These are phyloP conservation scores for Kwoniella dendrophila DNA, from an alignment of 768 basidiomycete genomes.

Conservation along the genomic window DNA sequence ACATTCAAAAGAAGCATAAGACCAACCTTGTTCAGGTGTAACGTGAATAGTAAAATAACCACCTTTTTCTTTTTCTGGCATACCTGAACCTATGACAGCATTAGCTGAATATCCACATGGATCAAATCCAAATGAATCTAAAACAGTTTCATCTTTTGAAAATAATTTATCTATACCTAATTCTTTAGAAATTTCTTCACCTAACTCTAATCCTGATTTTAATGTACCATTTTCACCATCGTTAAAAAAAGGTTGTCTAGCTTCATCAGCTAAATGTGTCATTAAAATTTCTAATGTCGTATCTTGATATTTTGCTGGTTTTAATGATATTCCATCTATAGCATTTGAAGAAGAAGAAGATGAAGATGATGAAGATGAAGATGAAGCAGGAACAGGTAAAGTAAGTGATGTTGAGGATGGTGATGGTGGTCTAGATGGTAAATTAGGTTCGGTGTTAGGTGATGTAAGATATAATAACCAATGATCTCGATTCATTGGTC, in stretches of 20 bases:
- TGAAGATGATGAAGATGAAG: slow-evolving; percentile 12
- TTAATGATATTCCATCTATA: not conserved
- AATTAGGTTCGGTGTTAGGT: slow-evolving; percentile 59
- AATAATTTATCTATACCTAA: slow-evolving; percentile 83
- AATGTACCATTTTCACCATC: slow-evolving; percentile 12
- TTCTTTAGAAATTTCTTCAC: slow-evolving; percentile 63
- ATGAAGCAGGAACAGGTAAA: slow-evolving; percentile 28
- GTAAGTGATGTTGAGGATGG: slow-evolving; percentile 27
- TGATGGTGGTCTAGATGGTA: slow-evolving; percentile 34
- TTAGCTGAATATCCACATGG: slow-evolving; percentile 98
- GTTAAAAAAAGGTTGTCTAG: slow-evolving; percentile 70
- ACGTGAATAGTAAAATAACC: slow-evolving; percentile 99
- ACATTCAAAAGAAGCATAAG: slow-evolving; percentile 97
- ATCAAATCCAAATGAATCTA: slow-evolving; percentile 90
- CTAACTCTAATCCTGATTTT: slow-evolving; percentile 60
- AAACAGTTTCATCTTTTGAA: slow-evolving; percentile 71
- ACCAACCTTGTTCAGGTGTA: slow-evolving; percentile 96
- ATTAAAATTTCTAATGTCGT: slow-evolving; percentile 98
- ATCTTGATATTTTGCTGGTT: slow-evolving; percentile 61
- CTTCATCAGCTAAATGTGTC: slow-evolving; percentile 77
- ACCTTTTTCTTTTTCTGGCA: slow-evolving; percentile 59
- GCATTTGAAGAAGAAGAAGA: slow-evolving; percentile 10
- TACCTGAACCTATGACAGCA: slow-evolving; percentile 72
- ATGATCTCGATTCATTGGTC: slow-evolving; percentile 97
- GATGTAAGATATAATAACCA: slow-evolving; percentile 93